Evolutionary conservation across 108 stramenopile species (phyloP), one percentile per base, ranked within the genome.

Genomic region (Cyclotella sp.): DNA sequence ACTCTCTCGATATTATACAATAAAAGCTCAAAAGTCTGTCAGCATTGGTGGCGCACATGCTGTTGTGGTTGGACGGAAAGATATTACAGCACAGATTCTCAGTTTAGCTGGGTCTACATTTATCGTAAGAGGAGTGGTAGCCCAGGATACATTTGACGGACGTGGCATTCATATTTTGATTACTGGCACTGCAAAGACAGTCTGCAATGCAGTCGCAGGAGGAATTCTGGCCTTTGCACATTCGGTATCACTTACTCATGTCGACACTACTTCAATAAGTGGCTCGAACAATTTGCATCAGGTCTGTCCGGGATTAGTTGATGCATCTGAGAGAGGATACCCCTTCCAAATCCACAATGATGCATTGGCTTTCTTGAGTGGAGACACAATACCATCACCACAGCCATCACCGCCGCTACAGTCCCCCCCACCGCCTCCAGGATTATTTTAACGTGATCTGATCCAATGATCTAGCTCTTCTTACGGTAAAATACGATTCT

Each of bases 341-440:
- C 86, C 83, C 24, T 90, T 81, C 75, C 91, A 92, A 74, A 92
- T 92, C 39, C 88, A 86, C 65, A 92, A 92, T 68, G 91, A 92
- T 79, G 89, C 89, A 45, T 68, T 92, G 10, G 76, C 84, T 55
- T 81, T 90, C 26, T 70, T 90, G 27, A 72, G 77, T 47, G 73
- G 72, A 68, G 80, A 81, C 61, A 61, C 72, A 46, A 75, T 54
- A 47, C 80, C 83, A 14, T 51, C 73, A 39, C 73, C 73, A 12
- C 75, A 61, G 18, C 63, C 57, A 43, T 16, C 45, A 27, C 18
- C 30, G 13, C 40, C 42, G 19, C 46, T 60, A 41, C 64, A 67
- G 39, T 57, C 26, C 14, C 72, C 66, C 0, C 77, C 77, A 39
- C 77, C 73, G n/a, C 78, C 72, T 54, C 64, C 78, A 41, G 77